Evolutionary conservation across 140 eudicot species (phyloP), one percentile per base, ranked within the genome.

Genomic region (Flaveria floridana): DNA sequence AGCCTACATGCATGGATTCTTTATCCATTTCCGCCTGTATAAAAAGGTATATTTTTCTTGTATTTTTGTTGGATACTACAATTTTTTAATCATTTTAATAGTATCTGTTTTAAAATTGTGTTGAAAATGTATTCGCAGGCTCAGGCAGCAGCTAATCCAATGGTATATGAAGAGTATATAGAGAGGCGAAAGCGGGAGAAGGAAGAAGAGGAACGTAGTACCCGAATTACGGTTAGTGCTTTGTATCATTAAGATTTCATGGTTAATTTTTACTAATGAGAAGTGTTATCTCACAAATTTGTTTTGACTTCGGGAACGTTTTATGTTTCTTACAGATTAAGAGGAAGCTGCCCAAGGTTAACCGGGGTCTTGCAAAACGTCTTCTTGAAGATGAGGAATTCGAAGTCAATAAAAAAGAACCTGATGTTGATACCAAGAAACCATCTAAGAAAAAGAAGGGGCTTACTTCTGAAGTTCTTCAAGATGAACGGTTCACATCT

Each of bases 1-100:
- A 85, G 99, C 99, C 37, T 88, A 86, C 76, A 88, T 94, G 99
- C 99, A 94, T 79, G 99, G 99, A 23, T 94, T 76, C 86, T 90
- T 90, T 70, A 84, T 94, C 23, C 89, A 90, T 79, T 85, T 78
- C 79, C 82, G 88, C 28, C 82, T 94, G 19, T 94, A 94, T 80
- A 90, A 87, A 79, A 90, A 82, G 99, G 99, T 94, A 74, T 28
- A 73, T 14, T 18, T 28, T 41, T 12, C 39, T 71, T 26, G 50
- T 48, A 28, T 26, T 39, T 65, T 13, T 57, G 61, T 50, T 75
- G 53, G 16, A 48, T 48, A 12, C 53, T 48, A 48, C 16, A 13
- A 48, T 6, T 44, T 10, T 8, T 48, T 62, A 23, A 25, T 28
- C 34, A 14, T 7, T 7, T 28, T 28, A 28, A 28, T 28, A 28